Evolutionary conservation across 257 asterid species (phyloP).

Genomic region (Primulina eburnea): DNA sequence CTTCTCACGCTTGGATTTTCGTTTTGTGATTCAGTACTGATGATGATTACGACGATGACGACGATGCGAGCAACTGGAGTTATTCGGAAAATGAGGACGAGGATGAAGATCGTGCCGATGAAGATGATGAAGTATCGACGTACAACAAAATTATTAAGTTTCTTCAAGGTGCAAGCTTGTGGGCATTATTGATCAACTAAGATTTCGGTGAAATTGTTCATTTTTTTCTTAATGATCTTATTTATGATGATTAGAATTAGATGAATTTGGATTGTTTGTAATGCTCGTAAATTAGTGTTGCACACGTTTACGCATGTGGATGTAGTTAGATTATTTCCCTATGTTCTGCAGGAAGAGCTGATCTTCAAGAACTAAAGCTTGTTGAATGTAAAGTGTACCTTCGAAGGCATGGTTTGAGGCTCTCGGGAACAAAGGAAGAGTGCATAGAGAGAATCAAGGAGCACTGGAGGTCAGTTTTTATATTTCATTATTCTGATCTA

Average conservation of each 20-base stretch:
- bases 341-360: slow-evolving; percentile 33
- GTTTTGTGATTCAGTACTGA: slow-evolving; percentile 1
- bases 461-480: slow-evolving; percentile 51
- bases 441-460: slow-evolving; percentile 61
- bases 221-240: background rate
- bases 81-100: background rate
- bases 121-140: slow-evolving; percentile 7
- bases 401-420: slow-evolving; percentile 55
- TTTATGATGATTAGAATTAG: background rate
- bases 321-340: slow-evolving; percentile 9
- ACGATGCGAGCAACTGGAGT: slow-evolving; percentile 10
- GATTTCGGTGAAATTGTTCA: background rate
- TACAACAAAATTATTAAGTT: slow-evolving; percentile 22
- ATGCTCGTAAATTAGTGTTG: background rate
- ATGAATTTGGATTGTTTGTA: background rate
- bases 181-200: slow-evolving; percentile 1
- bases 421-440: slow-evolving; percentile 61
- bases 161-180: slow-evolving; percentile 29
- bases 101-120: background rate
- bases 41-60: slow-evolving; percentile 15
- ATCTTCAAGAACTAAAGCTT: slow-evolving; percentile 42
- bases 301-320: background rate
- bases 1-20: background rate
- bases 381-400: slow-evolving; percentile 57
- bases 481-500: background rate